Conservation (phyloP, 225 moss, liverwort and hornwort genomes). For the Climacium dendroides region DNA sequence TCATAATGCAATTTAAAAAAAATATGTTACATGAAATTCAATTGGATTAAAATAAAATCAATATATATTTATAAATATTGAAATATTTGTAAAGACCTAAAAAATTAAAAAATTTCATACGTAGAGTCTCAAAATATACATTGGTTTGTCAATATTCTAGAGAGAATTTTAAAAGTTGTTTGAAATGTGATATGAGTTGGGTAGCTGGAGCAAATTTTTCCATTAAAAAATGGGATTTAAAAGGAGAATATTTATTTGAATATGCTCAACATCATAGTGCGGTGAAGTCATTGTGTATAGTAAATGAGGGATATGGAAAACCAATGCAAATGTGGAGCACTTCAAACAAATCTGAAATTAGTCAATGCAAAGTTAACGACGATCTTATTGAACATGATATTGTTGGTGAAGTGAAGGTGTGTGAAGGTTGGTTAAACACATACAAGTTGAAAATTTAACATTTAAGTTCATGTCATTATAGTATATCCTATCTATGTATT, state of each 20-base stretch:
- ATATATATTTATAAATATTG: no score
- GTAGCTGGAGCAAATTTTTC: slow-evolving; percentile 48
- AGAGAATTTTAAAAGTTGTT: background rate
- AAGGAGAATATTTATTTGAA: slow-evolving; percentile 22
- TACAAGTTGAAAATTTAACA: background rate
- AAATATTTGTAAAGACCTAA: background rate
- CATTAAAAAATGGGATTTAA: slow-evolving; percentile 48
- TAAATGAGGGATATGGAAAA: background rate
- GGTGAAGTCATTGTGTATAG: slow-evolving; percentile 25
- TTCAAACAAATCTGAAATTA: slow-evolving; percentile 37
- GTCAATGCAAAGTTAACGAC: slow-evolving; percentile 17
- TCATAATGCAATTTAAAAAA: background rate
- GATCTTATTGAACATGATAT: slow-evolving; percentile 6
- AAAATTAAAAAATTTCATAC: no score
- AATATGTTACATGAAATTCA: background rate
- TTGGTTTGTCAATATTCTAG: background rate
- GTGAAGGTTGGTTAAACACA: background rate
- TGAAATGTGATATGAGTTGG: background rate
- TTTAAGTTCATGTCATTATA: background rate
- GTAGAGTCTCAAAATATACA: background rate
- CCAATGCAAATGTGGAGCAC: slow-evolving; percentile 33
- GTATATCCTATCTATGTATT: background rate
- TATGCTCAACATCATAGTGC: slow-evolving; percentile 57
- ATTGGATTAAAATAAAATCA: background rate
- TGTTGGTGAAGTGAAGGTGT: slow-evolving; percentile 9